Conservation (phyloP, 495 filamentous ascomycete genomes). For the Entonaema liquescens region DNA sequence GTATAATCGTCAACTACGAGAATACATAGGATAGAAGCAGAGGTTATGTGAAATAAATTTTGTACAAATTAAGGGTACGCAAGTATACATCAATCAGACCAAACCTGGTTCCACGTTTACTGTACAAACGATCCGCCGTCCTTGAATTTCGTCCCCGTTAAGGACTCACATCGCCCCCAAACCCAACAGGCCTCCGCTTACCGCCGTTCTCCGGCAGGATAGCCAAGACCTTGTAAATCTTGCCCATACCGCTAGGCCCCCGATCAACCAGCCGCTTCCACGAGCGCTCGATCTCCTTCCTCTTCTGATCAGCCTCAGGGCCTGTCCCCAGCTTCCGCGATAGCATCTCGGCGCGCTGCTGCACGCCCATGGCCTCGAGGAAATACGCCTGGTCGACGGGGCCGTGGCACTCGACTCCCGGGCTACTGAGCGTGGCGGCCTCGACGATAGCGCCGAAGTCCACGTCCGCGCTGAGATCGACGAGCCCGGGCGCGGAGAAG, state of each 20-base stretch:
- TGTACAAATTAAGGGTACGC: neutral
- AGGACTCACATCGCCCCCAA: constrained; percentile 75
- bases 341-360: constrained; percentile 76
- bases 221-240: constrained; percentile 90
- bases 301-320: constrained; percentile 57
- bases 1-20: neutral
- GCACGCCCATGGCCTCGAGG: constrained; percentile 79
- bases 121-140: neutral
- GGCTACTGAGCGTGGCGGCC: constrained; percentile 73
- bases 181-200: constrained; percentile 81
- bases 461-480: constrained; percentile 90
- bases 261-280: constrained; percentile 84
- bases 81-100: neutral
- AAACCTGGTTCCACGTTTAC: neutral
- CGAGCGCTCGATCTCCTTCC: constrained; percentile 70
- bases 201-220: constrained; percentile 85
- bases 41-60: neutral
- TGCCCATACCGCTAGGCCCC: constrained; percentile 84
- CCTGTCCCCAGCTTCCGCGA: constrained; percentile 51
- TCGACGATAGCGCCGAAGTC: constrained; percentile 89
- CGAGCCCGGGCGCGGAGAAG: constrained; percentile 77
- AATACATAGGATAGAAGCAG: neutral
- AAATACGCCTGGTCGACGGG: constrained; percentile 88
- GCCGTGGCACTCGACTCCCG: constrained; percentile 89
- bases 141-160: neutral